Conservation (phyloP, 768 basidiomycete species). For the Mycena amicta region DNA sequence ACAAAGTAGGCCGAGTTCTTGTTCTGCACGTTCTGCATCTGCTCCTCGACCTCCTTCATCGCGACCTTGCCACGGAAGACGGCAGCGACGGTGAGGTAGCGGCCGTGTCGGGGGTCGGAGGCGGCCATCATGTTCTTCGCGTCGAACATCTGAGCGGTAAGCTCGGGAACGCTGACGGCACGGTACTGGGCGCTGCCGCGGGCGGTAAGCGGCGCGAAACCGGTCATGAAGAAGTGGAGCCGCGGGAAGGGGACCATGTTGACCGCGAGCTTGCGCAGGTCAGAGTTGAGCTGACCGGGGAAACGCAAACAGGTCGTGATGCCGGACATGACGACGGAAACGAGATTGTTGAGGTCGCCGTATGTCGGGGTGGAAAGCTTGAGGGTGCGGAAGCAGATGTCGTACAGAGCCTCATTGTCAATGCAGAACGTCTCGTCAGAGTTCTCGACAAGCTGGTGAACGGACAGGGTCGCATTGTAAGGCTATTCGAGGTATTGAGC, state of each 20-base stretch:
- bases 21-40: conserved; percentile 96
- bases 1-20: conserved; percentile 99
- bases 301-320: conserved; percentile 98
- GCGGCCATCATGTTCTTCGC: conserved; percentile 99
- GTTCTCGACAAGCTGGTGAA: conserved; percentile 99
- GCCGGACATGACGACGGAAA: conserved; percentile 98
- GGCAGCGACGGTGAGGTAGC: conserved; percentile 96
- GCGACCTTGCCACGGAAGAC: conserved; percentile 99
- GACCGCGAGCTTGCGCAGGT: conserved; percentile 96
- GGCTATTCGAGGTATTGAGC: conserved; percentile 52
- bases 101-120: conserved; percentile 93
- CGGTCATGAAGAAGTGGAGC: conserved; percentile 99
- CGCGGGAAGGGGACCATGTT: conserved; percentile 99
- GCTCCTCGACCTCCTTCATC: conserved; percentile 99
- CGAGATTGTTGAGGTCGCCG: conserved; percentile 97
- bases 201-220: conserved; percentile 92
- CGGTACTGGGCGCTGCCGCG: conserved; percentile 95
- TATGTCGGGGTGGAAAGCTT: conserved; percentile 96
- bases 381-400: conserved; percentile 97
- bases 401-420: conserved; percentile 98
- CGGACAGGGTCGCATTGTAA: conserved; percentile 97
- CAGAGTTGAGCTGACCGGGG: conserved; percentile 99
- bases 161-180: conserved; percentile 94
- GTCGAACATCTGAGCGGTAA: conserved; percentile 99
- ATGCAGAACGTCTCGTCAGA: conserved; percentile 99